Percentiles rank a stretch among this genome's conserved stretches.
Evolutionary conservation across 139 green algal genomes (phyloP).

Genomic region (Chlamydomonas sp.): DNA sequence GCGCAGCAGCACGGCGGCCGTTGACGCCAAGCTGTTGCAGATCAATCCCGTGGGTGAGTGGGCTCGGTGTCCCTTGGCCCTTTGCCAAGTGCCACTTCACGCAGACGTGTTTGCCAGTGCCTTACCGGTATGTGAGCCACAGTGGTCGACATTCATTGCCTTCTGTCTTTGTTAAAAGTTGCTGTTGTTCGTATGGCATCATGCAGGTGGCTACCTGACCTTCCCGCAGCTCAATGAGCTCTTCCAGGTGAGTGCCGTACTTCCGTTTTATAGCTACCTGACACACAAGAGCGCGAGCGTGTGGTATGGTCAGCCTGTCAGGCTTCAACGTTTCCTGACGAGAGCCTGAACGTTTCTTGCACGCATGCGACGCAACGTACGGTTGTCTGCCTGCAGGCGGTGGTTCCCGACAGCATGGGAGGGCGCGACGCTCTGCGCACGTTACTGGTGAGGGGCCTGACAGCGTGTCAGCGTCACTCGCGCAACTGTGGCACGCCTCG

Average conservation of each 20-base stretch:
- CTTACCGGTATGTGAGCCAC: too few species aligned
- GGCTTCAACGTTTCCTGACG: too few species aligned
- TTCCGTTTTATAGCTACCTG: not conserved
- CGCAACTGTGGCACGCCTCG: too few species aligned
- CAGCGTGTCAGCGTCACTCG: too few species aligned
- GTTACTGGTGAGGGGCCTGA: not conserved
- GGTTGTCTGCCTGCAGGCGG: not conserved
- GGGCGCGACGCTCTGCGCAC: constrained; percentile 16
- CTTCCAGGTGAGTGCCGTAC: constrained; percentile 8
- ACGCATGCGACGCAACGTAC: too few species aligned
- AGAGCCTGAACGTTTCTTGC: too few species aligned
- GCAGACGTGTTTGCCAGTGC: too few species aligned
- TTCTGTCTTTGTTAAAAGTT: too few species aligned
- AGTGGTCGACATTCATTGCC: too few species aligned
- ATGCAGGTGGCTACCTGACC: constrained; percentile 34
- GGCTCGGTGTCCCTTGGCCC: not conserved
- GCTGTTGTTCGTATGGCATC: not conserved
- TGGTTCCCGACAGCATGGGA: constrained; percentile 17
- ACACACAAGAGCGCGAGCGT: not conserved
- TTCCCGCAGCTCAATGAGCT: constrained; percentile 36
- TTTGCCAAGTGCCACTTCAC: too few species aligned
- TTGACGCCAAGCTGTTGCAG: constrained; percentile 7
- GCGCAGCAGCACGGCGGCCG: not conserved
- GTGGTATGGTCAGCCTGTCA: too few species aligned
- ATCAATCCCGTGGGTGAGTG: constrained; percentile 4